Evolutionary conservation across 1,139 yeast genomes (phyloP).

Genomic region (Tardiomyces digboiensis): DNA sequence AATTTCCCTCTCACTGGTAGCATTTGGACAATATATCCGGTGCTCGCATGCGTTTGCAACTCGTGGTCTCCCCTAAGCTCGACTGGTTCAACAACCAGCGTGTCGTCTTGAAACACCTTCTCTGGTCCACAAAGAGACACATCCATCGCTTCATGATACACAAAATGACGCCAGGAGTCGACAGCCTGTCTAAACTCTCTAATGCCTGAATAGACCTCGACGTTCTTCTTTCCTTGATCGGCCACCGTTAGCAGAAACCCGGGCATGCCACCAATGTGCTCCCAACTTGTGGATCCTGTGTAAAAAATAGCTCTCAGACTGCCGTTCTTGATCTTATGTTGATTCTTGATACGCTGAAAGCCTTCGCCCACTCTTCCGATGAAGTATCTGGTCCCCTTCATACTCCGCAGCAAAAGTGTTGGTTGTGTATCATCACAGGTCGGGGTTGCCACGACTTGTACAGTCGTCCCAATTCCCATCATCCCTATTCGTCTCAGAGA

Average conservation of each 20-base stretch:
- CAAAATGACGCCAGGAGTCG: slow-evolving; percentile 82
- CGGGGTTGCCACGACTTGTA: slow-evolving; percentile 39
- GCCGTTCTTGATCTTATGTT: slow-evolving; percentile 25
- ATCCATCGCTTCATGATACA: slow-evolving; percentile 70
- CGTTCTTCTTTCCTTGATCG: slow-evolving; percentile 57
- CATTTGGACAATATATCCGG: slow-evolving; percentile 58
- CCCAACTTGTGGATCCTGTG: slow-evolving; percentile 71
- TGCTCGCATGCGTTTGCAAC: slow-evolving; percentile 7
- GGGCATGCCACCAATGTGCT: slow-evolving; percentile 76
- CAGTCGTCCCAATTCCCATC: slow-evolving; percentile 13
- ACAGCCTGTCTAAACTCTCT: slow-evolving; percentile 39
- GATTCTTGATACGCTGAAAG: slow-evolving; percentile 57
- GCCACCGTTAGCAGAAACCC: slow-evolving; percentile 81
- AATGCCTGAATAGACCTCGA: slow-evolving; percentile 37
- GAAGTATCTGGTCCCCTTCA: slow-evolving; percentile 48
- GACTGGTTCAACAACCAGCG: slow-evolving; percentile 45
- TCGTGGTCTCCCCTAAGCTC: slow-evolving; percentile 12
- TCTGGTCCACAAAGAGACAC: slow-evolving; percentile 15
- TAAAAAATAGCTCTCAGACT: slow-evolving; percentile 58
- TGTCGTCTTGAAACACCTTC: slow-evolving; percentile 38
- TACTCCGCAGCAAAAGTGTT: slow-evolving; percentile 41
- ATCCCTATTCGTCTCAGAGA: not conserved
- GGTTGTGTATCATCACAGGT: slow-evolving; percentile 56
- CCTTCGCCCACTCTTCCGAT: slow-evolving; percentile 87
- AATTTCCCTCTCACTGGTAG: slow-evolving; percentile 74